Evolutionary conservation across 805 yeast genomes (phyloP).

Genomic region (Hanseniaspora taiwanica): DNA sequence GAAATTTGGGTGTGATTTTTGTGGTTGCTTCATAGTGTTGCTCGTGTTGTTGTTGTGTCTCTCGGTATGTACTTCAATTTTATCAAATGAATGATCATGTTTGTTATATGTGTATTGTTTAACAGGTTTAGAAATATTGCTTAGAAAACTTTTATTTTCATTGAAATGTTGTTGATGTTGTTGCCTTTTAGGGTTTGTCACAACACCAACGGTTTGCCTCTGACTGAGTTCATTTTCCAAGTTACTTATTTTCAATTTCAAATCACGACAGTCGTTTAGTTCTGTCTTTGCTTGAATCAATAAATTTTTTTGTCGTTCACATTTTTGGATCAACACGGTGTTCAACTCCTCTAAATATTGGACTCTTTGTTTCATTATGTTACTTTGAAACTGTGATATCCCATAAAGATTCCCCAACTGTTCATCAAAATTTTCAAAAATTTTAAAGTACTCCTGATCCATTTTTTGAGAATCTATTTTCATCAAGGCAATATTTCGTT

Average conservation of each 20-base stretch:
- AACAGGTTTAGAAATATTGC: too few species aligned
- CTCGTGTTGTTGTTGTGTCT: too few species aligned
- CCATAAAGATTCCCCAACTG: conserved; percentile 16
- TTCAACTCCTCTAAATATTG: conserved; percentile 16
- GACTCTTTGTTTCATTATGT: conserved; percentile 14
- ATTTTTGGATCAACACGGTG: conserved; percentile 15
- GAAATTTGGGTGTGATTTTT: too few species aligned
- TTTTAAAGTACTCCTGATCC: conserved; percentile 14
- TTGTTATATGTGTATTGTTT: too few species aligned
- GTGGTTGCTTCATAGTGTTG: too few species aligned
- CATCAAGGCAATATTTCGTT: background rate
- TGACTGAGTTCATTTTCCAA: background rate
- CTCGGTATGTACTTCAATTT: too few species aligned
- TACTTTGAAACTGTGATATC: conserved; percentile 19
- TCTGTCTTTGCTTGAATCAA: conserved; percentile 17
- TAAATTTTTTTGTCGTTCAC: conserved; percentile 16
- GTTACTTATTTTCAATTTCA: conserved; percentile 7
- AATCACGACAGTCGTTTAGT: conserved; percentile 13
- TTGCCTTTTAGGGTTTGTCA: background rate
- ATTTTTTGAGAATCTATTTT: background rate
- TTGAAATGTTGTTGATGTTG: background rate
- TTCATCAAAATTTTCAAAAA: conserved; percentile 18
- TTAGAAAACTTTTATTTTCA: too few species aligned
- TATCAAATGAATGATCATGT: too few species aligned
- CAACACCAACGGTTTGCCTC: background rate